Evolutionary conservation across 768 basidiomycete genomes (phyloP).

Genomic region (Rhizopogon vinicolor): DNA sequence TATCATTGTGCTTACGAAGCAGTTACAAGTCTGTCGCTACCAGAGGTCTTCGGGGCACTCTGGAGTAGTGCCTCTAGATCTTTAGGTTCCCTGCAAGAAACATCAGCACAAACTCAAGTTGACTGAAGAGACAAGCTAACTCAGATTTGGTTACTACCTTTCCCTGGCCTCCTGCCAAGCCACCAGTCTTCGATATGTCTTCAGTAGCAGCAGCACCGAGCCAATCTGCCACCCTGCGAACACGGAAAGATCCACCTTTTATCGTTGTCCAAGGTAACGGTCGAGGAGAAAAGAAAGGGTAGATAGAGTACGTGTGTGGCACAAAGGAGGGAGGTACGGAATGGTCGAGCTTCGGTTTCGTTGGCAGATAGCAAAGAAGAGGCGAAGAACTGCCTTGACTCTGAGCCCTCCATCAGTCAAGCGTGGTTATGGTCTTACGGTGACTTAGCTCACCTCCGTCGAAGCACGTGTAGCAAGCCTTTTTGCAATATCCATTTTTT

Average conservation of each 20-base stretch:
- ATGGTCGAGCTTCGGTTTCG: conserved; percentile 17
- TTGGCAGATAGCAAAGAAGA: conserved; percentile 28
- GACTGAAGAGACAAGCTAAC: conserved; percentile 24
- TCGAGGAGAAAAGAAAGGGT: conserved; percentile 56
- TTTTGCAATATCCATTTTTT: conserved; percentile 40
- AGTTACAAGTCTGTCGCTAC: conserved; percentile 21
- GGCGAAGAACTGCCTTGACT: background rate
- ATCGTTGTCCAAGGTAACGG: conserved; percentile 45
- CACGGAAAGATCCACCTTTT: conserved; percentile 45
- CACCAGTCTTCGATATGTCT: conserved; percentile 31
- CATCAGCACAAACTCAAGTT: background rate
- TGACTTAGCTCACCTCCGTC: conserved; percentile 39
- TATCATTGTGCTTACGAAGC: conserved; percentile 35
- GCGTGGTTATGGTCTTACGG: background rate
- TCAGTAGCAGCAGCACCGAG: conserved; percentile 33
- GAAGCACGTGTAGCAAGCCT: conserved; percentile 49
- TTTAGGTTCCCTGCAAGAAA: background rate
- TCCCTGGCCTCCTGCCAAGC: conserved; percentile 31
- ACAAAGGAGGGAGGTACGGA: conserved; percentile 24
- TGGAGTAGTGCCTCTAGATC: background rate
- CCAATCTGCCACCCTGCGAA: conserved; percentile 63
- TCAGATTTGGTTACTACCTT: conserved; percentile 28
- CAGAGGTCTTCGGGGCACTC: background rate
- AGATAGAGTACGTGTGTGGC: conserved; percentile 51
- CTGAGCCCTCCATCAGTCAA: background rate